A percentile compares a stretch with the other conserved stretches of the same genome.
Conservation (phyloP, 23 red algal species). For the Chondrus crispus region DNA sequence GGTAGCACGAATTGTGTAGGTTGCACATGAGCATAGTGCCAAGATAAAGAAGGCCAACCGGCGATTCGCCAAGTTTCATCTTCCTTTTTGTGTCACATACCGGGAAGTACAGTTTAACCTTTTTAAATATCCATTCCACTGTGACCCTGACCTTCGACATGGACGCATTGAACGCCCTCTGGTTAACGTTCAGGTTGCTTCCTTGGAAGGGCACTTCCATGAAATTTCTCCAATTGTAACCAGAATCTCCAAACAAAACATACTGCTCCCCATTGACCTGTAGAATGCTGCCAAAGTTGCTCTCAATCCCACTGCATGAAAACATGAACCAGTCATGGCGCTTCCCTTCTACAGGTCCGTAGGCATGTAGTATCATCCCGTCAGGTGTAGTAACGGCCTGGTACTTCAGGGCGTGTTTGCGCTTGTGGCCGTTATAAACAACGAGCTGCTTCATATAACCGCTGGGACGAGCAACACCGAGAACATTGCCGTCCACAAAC, state of each 20-base stretch:
- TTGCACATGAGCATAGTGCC: background rate
- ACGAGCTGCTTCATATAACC: background rate
- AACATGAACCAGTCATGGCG: conserved; percentile 43
- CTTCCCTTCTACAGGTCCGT: conserved; percentile 18
- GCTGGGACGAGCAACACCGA: background rate
- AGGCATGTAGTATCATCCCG: conserved; percentile 7
- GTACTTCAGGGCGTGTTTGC: background rate
- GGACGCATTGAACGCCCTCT: background rate
- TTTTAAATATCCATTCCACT: conserved; percentile 21
- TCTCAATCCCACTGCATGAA: background rate
- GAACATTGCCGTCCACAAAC: background rate
- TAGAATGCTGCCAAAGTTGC: background rate
- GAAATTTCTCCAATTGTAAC: background rate
- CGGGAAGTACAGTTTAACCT: conserved; percentile 11
- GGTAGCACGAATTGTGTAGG: background rate
- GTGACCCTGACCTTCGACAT: background rate
- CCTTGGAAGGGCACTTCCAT: conserved; percentile 14
- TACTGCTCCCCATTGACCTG: background rate
- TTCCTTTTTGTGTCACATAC: background rate
- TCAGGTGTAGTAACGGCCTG: background rate
- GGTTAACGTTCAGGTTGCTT: background rate
- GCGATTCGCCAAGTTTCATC: background rate
- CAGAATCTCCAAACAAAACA: background rate
- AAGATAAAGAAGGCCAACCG: conserved; percentile 8
- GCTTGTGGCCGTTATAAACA: conserved; percentile 29